Percentiles rank a stretch among this genome's conserved stretches.
Conservation (phyloP, 148 eudicot genomes). For the Cornus florida region DNA sequence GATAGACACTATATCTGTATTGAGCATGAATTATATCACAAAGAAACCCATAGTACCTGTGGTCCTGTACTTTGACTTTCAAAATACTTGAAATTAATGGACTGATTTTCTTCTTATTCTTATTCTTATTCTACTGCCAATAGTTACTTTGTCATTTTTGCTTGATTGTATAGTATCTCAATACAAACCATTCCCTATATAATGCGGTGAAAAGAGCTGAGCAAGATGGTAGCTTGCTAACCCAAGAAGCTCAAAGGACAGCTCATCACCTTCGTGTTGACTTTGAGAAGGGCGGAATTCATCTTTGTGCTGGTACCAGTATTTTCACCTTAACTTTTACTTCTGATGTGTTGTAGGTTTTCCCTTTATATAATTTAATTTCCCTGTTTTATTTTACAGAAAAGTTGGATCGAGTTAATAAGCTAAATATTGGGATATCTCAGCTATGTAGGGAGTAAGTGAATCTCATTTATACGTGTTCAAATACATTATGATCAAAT, state of each 20-base stretch:
- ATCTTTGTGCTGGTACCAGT: conserved; percentile 67
- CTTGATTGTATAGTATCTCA: conserved; percentile 55
- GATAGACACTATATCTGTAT: too few species aligned
- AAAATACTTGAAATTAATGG: too few species aligned
- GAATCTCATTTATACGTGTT: conserved; percentile 7
- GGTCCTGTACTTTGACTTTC: too few species aligned
- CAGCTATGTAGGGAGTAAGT: conserved; percentile 73
- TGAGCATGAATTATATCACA: too few species aligned
- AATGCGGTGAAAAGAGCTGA: conserved; percentile 81
- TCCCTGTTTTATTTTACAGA: conserved; percentile 41
- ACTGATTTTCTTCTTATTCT: not conserved
- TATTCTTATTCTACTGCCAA: conserved; percentile 1
- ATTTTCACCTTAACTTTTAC: conserved; percentile 13
- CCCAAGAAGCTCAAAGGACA: conserved; percentile 69
- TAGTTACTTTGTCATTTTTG: not conserved
- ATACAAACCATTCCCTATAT: conserved; percentile 74
- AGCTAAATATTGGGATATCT: conserved; percentile 63
- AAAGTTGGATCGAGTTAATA: conserved; percentile 68
- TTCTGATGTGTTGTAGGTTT: conserved; percentile 5
- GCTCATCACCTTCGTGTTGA: conserved; percentile 76
- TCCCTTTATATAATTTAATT: conserved; percentile 1
- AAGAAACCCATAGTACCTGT: too few species aligned
- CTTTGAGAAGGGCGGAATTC: conserved; percentile 98
- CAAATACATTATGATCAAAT: conserved; percentile 6
- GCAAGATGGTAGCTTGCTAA: conserved; percentile 45